Base-by-base conservation (phyloP, 345 rosid species). In the Citrus australasica region DNA sequence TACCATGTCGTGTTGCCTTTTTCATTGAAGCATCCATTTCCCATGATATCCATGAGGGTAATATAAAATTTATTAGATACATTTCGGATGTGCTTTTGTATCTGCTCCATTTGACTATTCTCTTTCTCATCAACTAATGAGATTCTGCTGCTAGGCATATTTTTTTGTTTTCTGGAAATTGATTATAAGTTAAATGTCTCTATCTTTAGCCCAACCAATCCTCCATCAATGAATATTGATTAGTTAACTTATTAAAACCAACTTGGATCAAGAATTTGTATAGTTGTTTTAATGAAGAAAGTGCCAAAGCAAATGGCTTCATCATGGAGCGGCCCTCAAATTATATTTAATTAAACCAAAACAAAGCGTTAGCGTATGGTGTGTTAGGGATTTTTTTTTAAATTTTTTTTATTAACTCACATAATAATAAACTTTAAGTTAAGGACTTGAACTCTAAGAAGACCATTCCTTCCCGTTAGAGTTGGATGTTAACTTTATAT, bases 71-170 rank as follows among this genome's bases (percentile, higher is more conserved):
- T 6, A 9, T 6, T 13, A 11, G 27, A 40, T 64, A 19, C 32
- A 6, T 25, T 69, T 59, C 46, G 24, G 14, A 69, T 63, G 60
- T 83, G 79, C 79, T 69, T 67, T 67, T 69, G 60, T 13, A 74
- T 78, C 58, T 64, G 32, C 67, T 70, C 79, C 69, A 63, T 77
- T 48, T 75, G 82, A 78, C 84, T 65, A 71, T 78, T 46, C 61
- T 64, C 63, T 58, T 58, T 58, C 9, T 58, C 25, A n/a, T 53
- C 61, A 22, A 58, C 61, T 58, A 19, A 21, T 22, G 27, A 5
- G 61, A 21, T 58, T 21, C 61, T 2, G 3, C 2, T 17, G 7
- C 61, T 58, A n/a, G 25, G 25, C 27, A 1, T 56, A 22, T 22
- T 19, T 32, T 60, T 16, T 33, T 13, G 10, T 58, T 22, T 58